Conservation (phyloP, 352 stramenopile species). For the Phytopythium kandeliae region DNA sequence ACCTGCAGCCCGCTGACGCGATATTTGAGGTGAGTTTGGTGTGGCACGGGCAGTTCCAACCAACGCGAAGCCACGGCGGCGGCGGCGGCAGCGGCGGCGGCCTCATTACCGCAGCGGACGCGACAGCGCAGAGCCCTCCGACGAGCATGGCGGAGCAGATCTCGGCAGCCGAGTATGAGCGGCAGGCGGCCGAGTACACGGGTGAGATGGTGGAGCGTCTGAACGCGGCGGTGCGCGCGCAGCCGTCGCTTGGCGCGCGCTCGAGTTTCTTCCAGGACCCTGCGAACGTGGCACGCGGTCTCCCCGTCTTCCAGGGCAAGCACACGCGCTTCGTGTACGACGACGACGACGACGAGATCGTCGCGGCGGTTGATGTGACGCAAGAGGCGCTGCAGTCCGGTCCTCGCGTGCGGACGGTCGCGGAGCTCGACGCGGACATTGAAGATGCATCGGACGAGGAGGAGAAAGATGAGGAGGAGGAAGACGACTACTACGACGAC, state of each 20-base stretch:
- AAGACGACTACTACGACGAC: conserved; percentile 18
- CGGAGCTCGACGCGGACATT: conserved; percentile 39
- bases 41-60: conserved; percentile 6
- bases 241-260: conserved; percentile 41
- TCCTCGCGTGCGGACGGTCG: conserved; percentile 54
- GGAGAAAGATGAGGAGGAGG: conserved; percentile 20
- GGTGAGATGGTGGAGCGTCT: conserved; percentile 53
- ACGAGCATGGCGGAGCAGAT: conserved; percentile 27
- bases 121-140: not conserved
- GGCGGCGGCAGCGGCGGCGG: too few relatives aligned
- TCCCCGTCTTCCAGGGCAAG: conserved; percentile 72
- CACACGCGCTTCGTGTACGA: conserved; percentile 83
- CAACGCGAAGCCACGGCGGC: too few relatives aligned
- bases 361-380: conserved; percentile 59
- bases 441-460: conserved; percentile 37
- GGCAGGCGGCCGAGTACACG: conserved; percentile 64
- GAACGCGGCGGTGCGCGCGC: conserved; percentile 47
- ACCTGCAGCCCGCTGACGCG: too few relatives aligned
- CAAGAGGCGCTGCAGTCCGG: conserved; percentile 38
- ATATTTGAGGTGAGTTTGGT: not conserved
- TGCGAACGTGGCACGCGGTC: conserved; percentile 43
- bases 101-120: too few relatives aligned
- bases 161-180: conserved; percentile 49
- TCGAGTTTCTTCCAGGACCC: conserved; percentile 64
- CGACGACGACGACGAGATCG: conserved; percentile 60